A percentile compares a stretch with the other conserved stretches of the same genome.
phyloP scores from a whole-genome alignment of 306 rosid genomes.

The Pterocarpus santalinus region DNA sequence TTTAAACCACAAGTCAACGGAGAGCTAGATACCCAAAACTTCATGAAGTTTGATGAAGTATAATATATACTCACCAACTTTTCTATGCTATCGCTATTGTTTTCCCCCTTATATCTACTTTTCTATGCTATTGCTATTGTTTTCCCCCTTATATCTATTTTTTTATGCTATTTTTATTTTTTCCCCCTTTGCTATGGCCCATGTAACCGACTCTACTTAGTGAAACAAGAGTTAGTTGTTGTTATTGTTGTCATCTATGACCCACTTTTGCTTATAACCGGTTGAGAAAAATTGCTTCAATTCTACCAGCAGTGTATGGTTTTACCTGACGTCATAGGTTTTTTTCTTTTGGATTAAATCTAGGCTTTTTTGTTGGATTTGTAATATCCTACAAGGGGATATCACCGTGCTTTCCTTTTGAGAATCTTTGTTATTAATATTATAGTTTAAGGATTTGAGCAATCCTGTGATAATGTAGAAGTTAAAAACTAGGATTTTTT shows the following conservation, averaged over 20 bases:
- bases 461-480: conserved; percentile 16
- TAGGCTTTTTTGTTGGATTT: conserved; percentile 13
- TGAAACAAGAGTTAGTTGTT: too few relatives aligned
- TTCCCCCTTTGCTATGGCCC: too few relatives aligned
- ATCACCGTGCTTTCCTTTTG: conserved; percentile 7
- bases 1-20: conserved; percentile 93
- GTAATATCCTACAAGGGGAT: neutral
- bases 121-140: neutral
- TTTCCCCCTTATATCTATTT: neutral
- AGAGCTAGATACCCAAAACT: conserved; percentile 98
- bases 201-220: too few relatives aligned
- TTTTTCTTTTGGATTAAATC: neutral
- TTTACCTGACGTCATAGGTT: conserved; percentile 8
- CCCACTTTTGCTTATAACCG: conserved; percentile 26
- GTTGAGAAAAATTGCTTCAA: conserved; percentile 35
- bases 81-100: neutral
- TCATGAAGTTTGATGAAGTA: conserved; percentile 99
- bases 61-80: conserved; percentile 34
- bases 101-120: neutral
- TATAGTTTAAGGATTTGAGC: conserved; percentile 18
- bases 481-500: conserved; percentile 34
- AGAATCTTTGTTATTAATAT: conserved; percentile 11
- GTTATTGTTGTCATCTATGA: neutral
- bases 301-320: neutral
- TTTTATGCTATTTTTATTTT: neutral